Percentiles rank a stretch among this genome's conserved stretches.
Conservation (phyloP, 495 filamentous ascomycete species). For the Friedmanniomyces endolithicus region DNA sequence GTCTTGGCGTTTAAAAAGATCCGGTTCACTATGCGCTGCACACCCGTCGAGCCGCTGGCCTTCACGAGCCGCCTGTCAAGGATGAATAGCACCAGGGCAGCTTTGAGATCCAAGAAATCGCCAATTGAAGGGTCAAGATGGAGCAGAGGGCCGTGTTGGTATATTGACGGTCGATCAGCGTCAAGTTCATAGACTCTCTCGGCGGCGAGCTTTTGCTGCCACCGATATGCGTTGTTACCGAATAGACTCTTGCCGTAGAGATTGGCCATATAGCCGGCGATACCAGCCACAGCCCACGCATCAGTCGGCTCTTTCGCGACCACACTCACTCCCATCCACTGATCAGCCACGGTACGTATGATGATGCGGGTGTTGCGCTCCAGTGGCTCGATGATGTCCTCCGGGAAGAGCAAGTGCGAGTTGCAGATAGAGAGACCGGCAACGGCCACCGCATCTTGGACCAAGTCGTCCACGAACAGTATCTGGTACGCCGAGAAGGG, state of each 20-base stretch:
- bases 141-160: conserved; percentile 63
- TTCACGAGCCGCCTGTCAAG: conserved; percentile 83
- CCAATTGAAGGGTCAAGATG: conserved; percentile 68
- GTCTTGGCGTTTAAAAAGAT: conserved; percentile 72
- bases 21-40: conserved; percentile 70
- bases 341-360: conserved; percentile 73
- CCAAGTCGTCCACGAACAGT: conserved; percentile 83
- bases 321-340: conserved; percentile 87
- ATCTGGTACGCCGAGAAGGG: conserved; percentile 80
- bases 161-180: conserved; percentile 66
- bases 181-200: conserved; percentile 76
- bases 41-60: conserved; percentile 65
- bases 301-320: conserved; percentile 68
- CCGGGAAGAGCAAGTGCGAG: conserved; percentile 68
- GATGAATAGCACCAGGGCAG: conserved; percentile 82
- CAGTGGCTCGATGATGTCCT: conserved; percentile 68
- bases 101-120: conserved; percentile 86
- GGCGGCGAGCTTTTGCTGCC: conserved; percentile 72
- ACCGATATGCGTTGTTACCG: conserved; percentile 88
- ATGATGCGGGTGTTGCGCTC: conserved; percentile 63
- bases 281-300: conserved; percentile 81
- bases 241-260: conserved; percentile 77
- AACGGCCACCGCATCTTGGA: conserved; percentile 57
- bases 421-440: conserved; percentile 79
- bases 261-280: conserved; percentile 87